Percentiles rank a stretch among this genome's conserved stretches.
Conservation (phyloP, 140 eudicot species). For the Oenanthe javanica region DNA sequence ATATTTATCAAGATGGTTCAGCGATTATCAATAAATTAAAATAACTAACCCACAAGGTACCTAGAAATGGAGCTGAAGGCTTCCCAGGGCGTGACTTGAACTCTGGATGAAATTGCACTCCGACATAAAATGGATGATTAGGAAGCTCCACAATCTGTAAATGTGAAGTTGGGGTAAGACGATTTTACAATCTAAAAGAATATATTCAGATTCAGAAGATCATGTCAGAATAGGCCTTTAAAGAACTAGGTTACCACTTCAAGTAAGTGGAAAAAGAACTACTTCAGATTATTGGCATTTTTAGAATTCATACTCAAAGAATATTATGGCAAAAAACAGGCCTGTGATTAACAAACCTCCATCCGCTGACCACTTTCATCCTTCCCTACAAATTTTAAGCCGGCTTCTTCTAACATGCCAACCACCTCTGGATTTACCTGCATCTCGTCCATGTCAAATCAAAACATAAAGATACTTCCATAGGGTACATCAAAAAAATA, state of each 20-base stretch:
- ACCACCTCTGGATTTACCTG: slow-evolving; percentile 90
- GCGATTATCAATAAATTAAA: neutral
- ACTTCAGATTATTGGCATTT: neutral
- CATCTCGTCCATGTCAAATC: slow-evolving; percentile 11
- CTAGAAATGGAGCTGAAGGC: slow-evolving; percentile 77
- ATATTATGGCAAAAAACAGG: neutral
- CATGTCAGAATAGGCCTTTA: neutral
- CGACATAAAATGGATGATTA: slow-evolving; percentile 72
- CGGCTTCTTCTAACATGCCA: slow-evolving; percentile 58
- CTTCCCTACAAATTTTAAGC: slow-evolving; percentile 82
- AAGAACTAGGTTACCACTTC: neutral
- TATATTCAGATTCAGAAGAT: neutral
- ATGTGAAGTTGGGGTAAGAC: neutral
- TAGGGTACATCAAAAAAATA: neutral
- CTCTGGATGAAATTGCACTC: slow-evolving; percentile 92
- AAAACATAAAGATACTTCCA: neutral
- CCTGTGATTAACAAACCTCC: slow-evolving; percentile 57
- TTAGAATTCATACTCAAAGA: neutral
- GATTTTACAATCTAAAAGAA: neutral
- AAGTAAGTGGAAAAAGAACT: neutral
- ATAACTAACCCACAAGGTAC: slow-evolving; percentile 22
- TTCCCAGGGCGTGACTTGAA: slow-evolving; percentile 82
- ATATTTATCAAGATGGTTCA: neutral
- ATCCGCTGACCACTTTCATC: slow-evolving; percentile 92
- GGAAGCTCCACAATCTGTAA: slow-evolving; percentile 69